phyloP scores from a whole-genome alignment of 179 eudicot genomes.

The Beta macrorhiza region DNA sequence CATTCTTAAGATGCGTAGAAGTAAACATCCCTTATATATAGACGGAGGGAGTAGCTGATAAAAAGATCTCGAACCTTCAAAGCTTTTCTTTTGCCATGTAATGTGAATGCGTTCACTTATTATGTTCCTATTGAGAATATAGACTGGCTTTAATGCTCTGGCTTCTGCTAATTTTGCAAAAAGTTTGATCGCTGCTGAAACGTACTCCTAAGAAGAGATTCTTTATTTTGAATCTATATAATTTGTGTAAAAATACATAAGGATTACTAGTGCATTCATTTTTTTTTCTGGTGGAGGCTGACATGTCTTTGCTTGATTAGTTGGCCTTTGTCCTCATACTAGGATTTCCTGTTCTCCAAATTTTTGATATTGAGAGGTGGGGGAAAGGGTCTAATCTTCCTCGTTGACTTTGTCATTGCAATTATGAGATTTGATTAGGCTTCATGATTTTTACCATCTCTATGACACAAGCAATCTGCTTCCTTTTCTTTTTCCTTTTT shows the following conservation, averaged over 20 bases:
- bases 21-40: no score
- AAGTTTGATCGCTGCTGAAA: background rate
- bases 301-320: background rate
- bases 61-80: background rate
- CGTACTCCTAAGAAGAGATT: constrained; percentile 4
- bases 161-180: constrained; percentile 10
- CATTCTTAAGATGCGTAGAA: no score
- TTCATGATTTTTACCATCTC: background rate
- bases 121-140: background rate
- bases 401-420: background rate
- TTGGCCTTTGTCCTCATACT: background rate
- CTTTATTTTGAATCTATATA: background rate
- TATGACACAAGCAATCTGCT: background rate
- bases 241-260: background rate
- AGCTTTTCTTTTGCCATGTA: no score
- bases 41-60: background rate
- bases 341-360: background rate
- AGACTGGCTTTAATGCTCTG: background rate
- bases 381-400: background rate
- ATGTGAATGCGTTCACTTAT: background rate
- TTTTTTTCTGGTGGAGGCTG: background rate
- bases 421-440: background rate
- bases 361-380: background rate
- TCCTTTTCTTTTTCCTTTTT: background rate
- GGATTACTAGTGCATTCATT: background rate